Conservation (phyloP, 2,329 filamentous ascomycete genomes). For the Colletotrichum musicola region DNA sequence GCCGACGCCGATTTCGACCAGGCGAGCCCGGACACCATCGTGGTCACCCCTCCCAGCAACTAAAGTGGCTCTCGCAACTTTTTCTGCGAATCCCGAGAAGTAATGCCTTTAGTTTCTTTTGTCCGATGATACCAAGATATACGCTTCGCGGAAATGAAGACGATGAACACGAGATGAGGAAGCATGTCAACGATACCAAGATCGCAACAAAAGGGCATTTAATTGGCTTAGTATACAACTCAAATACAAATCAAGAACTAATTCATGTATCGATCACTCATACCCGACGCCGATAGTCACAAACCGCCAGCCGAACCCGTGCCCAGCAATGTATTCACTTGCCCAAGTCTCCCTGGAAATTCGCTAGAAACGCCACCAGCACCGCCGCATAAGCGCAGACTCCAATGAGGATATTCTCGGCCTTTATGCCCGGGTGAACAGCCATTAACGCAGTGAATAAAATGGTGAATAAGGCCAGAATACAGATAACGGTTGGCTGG, state of each 20-base stretch:
- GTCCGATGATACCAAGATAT: constrained; percentile 30
- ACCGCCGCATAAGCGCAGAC: constrained; percentile 4
- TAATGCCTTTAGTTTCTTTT: constrained; percentile 5
- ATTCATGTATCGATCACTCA: neutral
- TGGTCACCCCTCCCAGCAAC: constrained; percentile 30
- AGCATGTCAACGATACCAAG: neutral
- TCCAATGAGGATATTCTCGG: neutral
- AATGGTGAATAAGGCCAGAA: neutral
- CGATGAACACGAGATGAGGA: constrained; percentile 21
- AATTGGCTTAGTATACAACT: neutral
- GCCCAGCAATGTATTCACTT: too few species aligned
- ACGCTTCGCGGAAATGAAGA: neutral
- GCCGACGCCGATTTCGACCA: constrained; percentile 32
- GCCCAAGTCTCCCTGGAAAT: neutral
- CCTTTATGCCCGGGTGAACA: neutral
- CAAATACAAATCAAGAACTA: neutral
- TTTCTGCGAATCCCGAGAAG: neutral
- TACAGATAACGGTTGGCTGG: neutral
- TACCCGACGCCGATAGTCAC: too few species aligned
- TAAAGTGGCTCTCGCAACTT: neutral
- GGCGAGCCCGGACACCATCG: constrained; percentile 38
- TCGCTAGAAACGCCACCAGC: neutral
- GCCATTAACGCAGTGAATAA: neutral
- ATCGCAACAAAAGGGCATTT: neutral
- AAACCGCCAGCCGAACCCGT: too few species aligned